These are phyloP conservation scores for Paxillus involutus DNA, from an alignment of 768 basidiomycete species.

Conservation along the genomic window DNA sequence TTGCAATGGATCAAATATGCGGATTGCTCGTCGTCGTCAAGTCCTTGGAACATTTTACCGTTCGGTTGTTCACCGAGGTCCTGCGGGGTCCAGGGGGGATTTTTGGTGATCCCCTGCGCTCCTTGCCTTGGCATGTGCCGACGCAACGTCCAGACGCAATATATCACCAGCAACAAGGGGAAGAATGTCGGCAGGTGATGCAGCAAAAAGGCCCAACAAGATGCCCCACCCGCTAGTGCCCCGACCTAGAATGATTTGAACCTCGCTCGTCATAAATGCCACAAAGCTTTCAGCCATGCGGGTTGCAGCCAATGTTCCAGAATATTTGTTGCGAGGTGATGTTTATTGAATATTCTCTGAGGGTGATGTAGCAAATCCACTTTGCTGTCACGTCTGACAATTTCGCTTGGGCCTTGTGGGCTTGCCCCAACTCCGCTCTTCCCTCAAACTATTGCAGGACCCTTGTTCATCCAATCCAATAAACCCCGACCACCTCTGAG, in stretches of 20 bases:
- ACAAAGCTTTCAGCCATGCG: not conserved
- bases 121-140: not conserved
- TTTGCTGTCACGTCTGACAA: not conserved
- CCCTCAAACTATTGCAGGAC: too few species aligned
- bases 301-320: not conserved
- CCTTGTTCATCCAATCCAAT: not conserved
- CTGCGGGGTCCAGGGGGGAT: not conserved
- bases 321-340: not conserved
- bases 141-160: not conserved
- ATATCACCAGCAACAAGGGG: not conserved
- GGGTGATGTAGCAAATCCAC: not conserved
- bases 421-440: not conserved
- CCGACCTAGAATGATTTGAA: not conserved
- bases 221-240: not conserved
- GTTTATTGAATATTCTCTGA: not conserved
- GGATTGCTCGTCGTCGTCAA: not conserved
- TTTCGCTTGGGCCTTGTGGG: not conserved
- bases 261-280: not conserved
- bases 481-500: too few species aligned
- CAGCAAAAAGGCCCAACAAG: not conserved
- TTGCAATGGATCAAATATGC: not conserved
- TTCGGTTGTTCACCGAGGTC: not conserved
- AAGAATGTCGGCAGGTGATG: not conserved
- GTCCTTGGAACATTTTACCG: conserved; percentile 2
- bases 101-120: not conserved